Base-by-base conservation (phyloP, 1,284 basidiomycete genomes). In the Papiliotrema nemorosa region DNA sequence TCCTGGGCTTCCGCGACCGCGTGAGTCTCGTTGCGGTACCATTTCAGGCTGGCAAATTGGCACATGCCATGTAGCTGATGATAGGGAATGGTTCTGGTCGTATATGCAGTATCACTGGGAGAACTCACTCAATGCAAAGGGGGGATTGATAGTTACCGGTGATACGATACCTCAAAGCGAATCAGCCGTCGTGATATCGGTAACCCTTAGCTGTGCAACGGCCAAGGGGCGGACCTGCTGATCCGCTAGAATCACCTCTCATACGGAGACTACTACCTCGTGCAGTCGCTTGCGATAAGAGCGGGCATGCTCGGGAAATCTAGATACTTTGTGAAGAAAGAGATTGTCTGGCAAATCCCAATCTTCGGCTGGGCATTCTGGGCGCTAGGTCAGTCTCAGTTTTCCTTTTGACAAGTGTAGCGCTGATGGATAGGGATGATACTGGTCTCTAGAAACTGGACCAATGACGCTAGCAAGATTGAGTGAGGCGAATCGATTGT, bases 31-130 rank as follows among this genome's bases (percentile, higher is more conserved):
- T n/a, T 20, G 18, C 47, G 24, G 18, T 31, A 31, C 29, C 14
- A 31, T 31, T 14, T 31, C 29, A 31, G 29, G 14, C 29, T 7
- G 14, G 29, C 29, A 31, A 7, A 14, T 31, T 31, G 9, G 29
- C 9, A 7, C 29, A 7, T 31, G 14, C 9, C 29, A 31, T 31
- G 29, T 7, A 31, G 14, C 7, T 31, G 29, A 31, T 14, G 29
- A 18, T 31, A 66, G 64, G 3, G 53, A 57, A 26, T 42, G 47
- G 33, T 62, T 66, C 26, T 66, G 64, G 64, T 31, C 41, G 27
- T 66, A 64, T 41, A 66, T 66, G 64, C 64, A 66, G 39, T 44
- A 41, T 21, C 58, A 66, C 44, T 66, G 59, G 59, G 62, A 64
- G 40, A 34, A 21, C 16, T 36, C 41, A 2, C 40, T 60, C 37